Percentiles rank a stretch among this genome's conserved stretches.
phyloP scores from a whole-genome alignment of 1,284 basidiomycete species.

The Fistulina hepatica region DNA sequence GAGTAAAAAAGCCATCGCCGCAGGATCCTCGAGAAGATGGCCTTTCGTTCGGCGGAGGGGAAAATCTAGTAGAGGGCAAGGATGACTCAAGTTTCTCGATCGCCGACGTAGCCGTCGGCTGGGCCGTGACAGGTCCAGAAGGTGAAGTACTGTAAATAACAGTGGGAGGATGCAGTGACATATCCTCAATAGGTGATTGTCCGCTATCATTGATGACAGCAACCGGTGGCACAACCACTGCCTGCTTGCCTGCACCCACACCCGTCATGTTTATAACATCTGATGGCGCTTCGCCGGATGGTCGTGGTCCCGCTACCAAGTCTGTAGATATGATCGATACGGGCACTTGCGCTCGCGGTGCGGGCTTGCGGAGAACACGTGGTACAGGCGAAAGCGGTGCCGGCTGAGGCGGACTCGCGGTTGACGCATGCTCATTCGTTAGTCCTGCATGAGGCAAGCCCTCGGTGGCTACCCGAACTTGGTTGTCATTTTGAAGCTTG shows the following conservation, averaged over 20 bases:
- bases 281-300: conserved; percentile 32
- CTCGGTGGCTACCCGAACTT: too few species aligned
- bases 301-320: too few species aligned
- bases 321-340: conserved; percentile 40
- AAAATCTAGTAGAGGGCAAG: not conserved
- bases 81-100: not conserved
- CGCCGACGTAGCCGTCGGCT: not conserved
- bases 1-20: too few species aligned
- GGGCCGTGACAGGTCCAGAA: conserved; percentile 4
- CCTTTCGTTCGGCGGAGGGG: too few species aligned
- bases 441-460: not conserved
- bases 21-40: too few species aligned
- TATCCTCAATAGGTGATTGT: conserved; percentile 5
- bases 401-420: conserved; percentile 10
- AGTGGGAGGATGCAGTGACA: not conserved
- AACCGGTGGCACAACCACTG: conserved; percentile 21
- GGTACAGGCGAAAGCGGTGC: conserved; percentile 7
- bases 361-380: conserved; percentile 39
- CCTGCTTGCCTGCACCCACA: conserved; percentile 36
- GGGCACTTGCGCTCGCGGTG: conserved; percentile 50
- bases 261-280: conserved; percentile 51
- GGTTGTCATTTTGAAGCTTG: too few species aligned
- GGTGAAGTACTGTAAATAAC: conserved; percentile 9
- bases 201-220: conserved; percentile 5
- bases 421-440: conserved; percentile 13